A percentile compares a stretch with the other conserved stretches of the same genome.
Evolutionary conservation across 108 stramenopile genomes (phyloP).

Genomic region (Pseudonitzschia pungens): DNA sequence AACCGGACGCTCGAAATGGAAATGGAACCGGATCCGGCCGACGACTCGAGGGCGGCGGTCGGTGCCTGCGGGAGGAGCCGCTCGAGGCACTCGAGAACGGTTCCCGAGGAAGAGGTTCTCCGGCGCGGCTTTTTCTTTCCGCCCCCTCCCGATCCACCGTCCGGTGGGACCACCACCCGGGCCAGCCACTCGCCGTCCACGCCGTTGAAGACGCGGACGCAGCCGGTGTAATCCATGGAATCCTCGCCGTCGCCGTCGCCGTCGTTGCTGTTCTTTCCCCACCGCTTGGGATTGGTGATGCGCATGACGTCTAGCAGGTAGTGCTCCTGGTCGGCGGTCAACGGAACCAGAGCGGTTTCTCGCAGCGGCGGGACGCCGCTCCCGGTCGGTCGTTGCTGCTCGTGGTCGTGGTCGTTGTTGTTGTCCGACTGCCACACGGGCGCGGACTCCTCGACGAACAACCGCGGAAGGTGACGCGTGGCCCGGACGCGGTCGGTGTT

Average conservation of each 20-base stretch:
- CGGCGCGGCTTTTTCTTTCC: constrained; percentile 13
- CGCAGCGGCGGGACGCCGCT: neutral
- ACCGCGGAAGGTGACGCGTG: too few relatives aligned
- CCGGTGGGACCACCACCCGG: constrained; percentile 27
- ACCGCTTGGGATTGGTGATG: constrained; percentile 50
- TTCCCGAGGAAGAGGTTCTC: neutral
- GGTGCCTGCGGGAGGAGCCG: constrained; percentile 39
- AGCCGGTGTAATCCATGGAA: constrained; percentile 21
- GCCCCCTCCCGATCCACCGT: neutral
- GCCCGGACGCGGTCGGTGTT: too few relatives aligned
- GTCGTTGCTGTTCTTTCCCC: constrained; percentile 17
- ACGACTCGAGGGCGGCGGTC: neutral
- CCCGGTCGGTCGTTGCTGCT: too few relatives aligned
- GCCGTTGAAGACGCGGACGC: constrained; percentile 75
- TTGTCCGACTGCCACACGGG: too few relatives aligned
- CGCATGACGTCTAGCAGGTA: constrained; percentile 81
- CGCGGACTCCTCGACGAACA: too few relatives aligned
- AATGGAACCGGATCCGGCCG: too few relatives aligned
- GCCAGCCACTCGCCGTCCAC: constrained; percentile 80
- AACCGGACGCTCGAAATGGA: constrained; percentile 48
- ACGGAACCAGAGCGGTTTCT: constrained; percentile 20
- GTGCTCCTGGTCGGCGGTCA: constrained; percentile 65
- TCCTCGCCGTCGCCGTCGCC: constrained; percentile 7
- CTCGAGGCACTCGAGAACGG: constrained; percentile 50
- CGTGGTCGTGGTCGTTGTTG: too few relatives aligned